Percentiles rank a stretch among this genome's conserved stretches.
These are phyloP conservation scores for Neurospora sp. DNA, from an alignment of 2,329 filamentous ascomycete genomes.

Conservation along the genomic window DNA sequence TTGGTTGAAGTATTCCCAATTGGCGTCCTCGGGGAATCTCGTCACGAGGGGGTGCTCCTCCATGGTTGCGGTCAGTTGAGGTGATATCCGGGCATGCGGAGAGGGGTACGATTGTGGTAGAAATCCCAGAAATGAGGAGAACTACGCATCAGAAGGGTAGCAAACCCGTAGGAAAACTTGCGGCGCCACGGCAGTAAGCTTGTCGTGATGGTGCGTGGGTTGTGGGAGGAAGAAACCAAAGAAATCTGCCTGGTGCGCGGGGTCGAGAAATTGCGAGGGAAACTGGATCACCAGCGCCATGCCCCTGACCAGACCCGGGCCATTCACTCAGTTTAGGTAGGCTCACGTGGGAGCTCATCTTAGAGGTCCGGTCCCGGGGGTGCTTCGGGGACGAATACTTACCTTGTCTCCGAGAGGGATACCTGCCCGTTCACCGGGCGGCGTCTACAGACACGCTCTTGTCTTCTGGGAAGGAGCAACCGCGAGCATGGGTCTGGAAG, in stretches of 20 bases:
- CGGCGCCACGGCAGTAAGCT: too few species aligned
- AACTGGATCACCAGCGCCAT: too few species aligned
- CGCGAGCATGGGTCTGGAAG: not conserved
- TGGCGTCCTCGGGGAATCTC: not conserved
- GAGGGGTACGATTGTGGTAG: not conserved
- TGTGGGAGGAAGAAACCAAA: too few species aligned
- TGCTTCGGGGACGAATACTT: not conserved
- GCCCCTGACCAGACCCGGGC: too few species aligned
- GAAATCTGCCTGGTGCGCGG: too few species aligned
- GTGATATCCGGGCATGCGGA: not conserved
- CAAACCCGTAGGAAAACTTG: too few species aligned
- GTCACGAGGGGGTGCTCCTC: not conserved
- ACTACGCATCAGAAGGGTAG: rapidly evolving
- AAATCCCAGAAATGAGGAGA: not conserved
- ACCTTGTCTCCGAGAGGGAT: not conserved
- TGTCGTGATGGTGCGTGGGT: too few species aligned
- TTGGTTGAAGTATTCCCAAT: not conserved
- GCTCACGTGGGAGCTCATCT: too few species aligned
- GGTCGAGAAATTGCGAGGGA: too few species aligned
- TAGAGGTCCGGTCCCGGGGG: not conserved
- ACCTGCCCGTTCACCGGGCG: not conserved
- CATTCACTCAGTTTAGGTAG: too few species aligned
- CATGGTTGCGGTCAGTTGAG: rapidly evolving
- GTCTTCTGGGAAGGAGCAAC: not conserved
- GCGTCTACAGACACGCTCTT: not conserved